Percentiles rank a stretch among this genome's conserved stretches.
Conservation (phyloP, 371 early-diverging fungal species). For the Fennellomyces sp. region DNA sequence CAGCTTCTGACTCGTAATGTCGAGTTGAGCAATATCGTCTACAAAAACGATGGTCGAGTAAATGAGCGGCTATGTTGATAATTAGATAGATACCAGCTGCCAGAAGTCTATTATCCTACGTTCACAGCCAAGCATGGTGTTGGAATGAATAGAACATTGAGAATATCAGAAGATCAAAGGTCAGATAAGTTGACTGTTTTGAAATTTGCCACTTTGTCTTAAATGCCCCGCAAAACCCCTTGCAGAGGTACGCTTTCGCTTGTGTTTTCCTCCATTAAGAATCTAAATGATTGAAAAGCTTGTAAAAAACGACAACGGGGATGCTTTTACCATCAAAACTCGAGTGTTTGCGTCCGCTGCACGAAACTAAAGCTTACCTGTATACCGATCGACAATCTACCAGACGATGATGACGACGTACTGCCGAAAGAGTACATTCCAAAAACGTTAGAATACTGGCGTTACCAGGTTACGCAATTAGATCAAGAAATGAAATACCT, state of each 20-base stretch:
- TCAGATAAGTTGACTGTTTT: no score
- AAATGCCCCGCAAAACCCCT: slow-evolving; percentile 10
- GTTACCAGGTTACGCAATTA: not conserved
- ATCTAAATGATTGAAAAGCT: not conserved
- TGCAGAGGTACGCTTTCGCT: not conserved
- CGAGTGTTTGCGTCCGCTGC: slow-evolving; percentile 2
- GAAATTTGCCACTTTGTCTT: no score
- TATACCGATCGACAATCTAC: not conserved
- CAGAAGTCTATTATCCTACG: no score
- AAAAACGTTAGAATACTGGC: not conserved
- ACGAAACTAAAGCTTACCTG: not conserved
- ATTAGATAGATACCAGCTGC: no score
- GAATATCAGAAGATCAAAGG: no score
- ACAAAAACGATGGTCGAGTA: no score
- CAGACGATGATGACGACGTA: not conserved
- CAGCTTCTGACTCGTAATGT: no score
- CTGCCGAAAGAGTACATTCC: not conserved
- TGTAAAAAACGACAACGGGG: slow-evolving; percentile 5
- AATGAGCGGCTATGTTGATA: no score
- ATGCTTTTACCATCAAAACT: not conserved
- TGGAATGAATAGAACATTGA: no score
- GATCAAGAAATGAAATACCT: not conserved
- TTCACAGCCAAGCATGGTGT: no score
- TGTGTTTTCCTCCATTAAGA: not conserved
- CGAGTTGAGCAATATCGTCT: no score